Percentiles rank a stretch among this genome's conserved stretches.
Conservation (phyloP, 495 filamentous ascomycete genomes). For the Symbiotaphrina buchneri region DNA sequence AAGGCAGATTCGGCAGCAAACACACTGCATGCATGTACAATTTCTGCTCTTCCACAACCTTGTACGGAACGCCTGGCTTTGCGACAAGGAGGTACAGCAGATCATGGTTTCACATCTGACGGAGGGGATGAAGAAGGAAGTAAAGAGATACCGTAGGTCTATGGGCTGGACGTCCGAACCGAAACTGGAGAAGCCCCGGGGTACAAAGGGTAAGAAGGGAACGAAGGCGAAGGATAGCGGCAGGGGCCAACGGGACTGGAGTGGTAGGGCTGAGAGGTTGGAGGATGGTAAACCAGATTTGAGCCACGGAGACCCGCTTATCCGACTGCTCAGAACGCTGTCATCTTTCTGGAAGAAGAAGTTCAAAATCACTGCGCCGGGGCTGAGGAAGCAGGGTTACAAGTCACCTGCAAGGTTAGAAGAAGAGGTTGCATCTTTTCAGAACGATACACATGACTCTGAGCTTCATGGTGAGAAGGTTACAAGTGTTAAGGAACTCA, state of each 20-base stretch:
- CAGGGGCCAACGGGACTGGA: conserved; percentile 47
- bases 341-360: conserved; percentile 71
- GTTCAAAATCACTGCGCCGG: conserved; percentile 56
- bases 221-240: conserved; percentile 8
- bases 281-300: conserved; percentile 48
- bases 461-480: conserved; percentile 57
- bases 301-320: conserved; percentile 62
- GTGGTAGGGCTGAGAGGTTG: conserved; percentile 38
- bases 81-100: conserved; percentile 55
- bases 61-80: conserved; percentile 68
- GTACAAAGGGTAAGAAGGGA: conserved; percentile 3
- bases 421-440: conserved; percentile 35
- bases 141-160: conserved; percentile 49
- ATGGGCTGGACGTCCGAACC: conserved; percentile 24
- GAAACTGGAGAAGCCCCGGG: conserved; percentile 4
- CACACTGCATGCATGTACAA: conserved; percentile 81
- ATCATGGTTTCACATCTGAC: conserved; percentile 52
- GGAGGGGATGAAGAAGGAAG: conserved; percentile 38
- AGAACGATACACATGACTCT: conserved; percentile 34
- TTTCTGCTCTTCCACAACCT: conserved; percentile 74
- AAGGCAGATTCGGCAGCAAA: conserved; percentile 47
- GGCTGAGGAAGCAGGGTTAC: conserved; percentile 77
- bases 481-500: conserved; percentile 36
- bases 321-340: conserved; percentile 53
- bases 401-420: conserved; percentile 45